Evolutionary conservation across 163 green algal species (phyloP).

Genomic region (Prototheca wickerhamii): DNA sequence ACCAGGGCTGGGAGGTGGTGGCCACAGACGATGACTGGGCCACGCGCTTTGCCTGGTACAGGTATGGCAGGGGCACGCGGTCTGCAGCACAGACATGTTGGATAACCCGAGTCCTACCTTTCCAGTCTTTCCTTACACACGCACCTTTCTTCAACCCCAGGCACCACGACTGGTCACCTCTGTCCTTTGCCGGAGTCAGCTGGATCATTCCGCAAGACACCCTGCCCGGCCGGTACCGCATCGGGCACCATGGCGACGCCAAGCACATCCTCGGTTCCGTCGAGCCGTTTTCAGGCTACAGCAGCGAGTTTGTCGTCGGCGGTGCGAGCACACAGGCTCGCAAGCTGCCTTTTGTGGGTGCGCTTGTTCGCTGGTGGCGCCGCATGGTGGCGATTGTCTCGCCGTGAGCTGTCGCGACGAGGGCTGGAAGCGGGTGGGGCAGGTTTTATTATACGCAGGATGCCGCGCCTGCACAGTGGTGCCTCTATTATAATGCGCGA

Average conservation of each 20-base stretch:
- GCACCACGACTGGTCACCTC: constrained; percentile 32
- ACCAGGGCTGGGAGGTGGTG: constrained; percentile 52
- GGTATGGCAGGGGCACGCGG: constrained; percentile 5
- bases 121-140: not conserved
- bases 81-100: not conserved
- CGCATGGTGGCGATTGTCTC: not conserved
- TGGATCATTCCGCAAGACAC: constrained; percentile 52
- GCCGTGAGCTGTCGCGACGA: too few species aligned
- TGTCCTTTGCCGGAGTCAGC: constrained; percentile 48
- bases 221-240: constrained; percentile 45
- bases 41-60: constrained; percentile 55
- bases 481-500: too few species aligned
- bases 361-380: not conserved
- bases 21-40: constrained; percentile 53
- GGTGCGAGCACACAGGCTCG: not conserved
- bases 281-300: constrained; percentile 38
- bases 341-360: not conserved
- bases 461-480: too few species aligned
- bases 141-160: constrained; percentile 1
- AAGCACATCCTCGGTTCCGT: constrained; percentile 46
- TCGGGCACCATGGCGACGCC: constrained; percentile 60
- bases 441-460: too few species aligned
- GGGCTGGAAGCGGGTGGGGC: too few species aligned
- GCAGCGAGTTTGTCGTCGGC: constrained; percentile 7
- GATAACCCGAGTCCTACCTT: not conserved